Percentiles rank a stretch among this genome's conserved stretches.
Conservation (phyloP, 768 basidiomycete species). For the Amylocystis lapponica region DNA sequence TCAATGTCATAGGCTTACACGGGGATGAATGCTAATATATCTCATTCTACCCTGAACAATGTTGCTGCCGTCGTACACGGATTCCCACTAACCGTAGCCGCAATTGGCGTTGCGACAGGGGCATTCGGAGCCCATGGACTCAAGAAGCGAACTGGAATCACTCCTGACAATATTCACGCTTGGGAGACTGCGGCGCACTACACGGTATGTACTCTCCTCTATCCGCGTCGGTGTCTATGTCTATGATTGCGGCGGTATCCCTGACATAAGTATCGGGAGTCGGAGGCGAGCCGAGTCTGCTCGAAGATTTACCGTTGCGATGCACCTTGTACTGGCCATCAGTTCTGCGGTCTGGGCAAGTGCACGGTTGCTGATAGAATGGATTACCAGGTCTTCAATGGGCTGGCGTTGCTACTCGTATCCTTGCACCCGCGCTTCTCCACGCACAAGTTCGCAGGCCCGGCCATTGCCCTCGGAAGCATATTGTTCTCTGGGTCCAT, state of each 20-base stretch:
- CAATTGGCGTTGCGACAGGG: constrained; percentile 50
- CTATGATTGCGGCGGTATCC: no score
- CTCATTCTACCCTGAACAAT: neutral
- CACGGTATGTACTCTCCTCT: constrained; percentile 51
- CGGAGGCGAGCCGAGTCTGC: no score
- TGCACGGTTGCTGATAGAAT: no score
- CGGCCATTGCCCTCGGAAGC: constrained; percentile 54
- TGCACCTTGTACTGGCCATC: no score
- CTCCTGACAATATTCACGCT: constrained; percentile 47
- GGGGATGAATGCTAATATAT: neutral
- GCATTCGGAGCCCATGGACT: constrained; percentile 70
- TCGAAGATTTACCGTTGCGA: no score
- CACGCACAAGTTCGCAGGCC: constrained; percentile 57
- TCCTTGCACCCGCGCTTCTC: constrained; percentile 61
- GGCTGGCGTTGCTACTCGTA: constrained; percentile 55
- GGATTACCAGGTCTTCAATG: constrained; percentile 62
- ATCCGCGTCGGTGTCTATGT: no score
- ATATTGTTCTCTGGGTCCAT: constrained; percentile 62
- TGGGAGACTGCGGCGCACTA: constrained; percentile 62
- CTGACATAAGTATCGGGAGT: no score
- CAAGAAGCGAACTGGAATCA: constrained; percentile 39
- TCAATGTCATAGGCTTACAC: neutral
- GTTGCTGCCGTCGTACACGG: neutral
- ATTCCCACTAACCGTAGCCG: constrained; percentile 1
- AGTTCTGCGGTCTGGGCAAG: no score